Base-by-base conservation (phyloP, 1,139 yeast genomes). In the Lodderomyces margitis region DNA sequence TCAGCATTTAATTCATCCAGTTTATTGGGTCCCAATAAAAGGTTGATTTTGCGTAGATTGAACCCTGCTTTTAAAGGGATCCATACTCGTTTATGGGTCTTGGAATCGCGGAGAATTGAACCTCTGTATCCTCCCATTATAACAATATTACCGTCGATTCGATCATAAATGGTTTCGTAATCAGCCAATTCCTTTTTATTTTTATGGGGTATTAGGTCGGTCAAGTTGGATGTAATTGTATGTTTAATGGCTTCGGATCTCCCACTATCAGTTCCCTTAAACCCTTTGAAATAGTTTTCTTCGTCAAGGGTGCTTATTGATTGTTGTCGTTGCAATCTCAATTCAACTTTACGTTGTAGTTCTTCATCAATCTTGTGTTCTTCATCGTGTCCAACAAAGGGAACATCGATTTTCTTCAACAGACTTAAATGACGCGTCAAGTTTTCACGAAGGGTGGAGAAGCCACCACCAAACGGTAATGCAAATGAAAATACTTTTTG, bases 81-180 rank as follows among this genome's bases (percentile, higher is more conserved):
- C 97, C 97, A 89, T 1, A 86, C 77, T 39, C 92, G 68, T 46
- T 82, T 77, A 14, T 70, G 65, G 0, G 95, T 83, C 25, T 68
- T 69, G 0, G 78, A 56, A 53, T 87, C 94, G 37, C 94, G 61
- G 42, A 89, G 62, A n/a, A 84, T 76, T 21, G 89, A 81, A 1
- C 97, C 97, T 53, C 97, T 70, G 59, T 86, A 89, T 0, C 97
- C 97, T 3, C 97, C 96, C 61, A 89, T 47, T 1, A 89, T 70
- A 1, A 89, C 79, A 1, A 89, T 74, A 53, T 88, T 88, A 3
- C 96, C 96, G 15, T 78, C 81, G 2, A 87, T 55, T 23, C 76
- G 75, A 36, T 57, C 57, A 51, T 56, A 70, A 40, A 62, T 61
- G 11, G 61, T 49, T 39, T 70, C 75, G 47, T 59, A 57, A n/a